These are phyloP conservation scores for Cyclotella atomus DNA, from an alignment of 108 stramenopile species.

Conservation along the genomic window DNA sequence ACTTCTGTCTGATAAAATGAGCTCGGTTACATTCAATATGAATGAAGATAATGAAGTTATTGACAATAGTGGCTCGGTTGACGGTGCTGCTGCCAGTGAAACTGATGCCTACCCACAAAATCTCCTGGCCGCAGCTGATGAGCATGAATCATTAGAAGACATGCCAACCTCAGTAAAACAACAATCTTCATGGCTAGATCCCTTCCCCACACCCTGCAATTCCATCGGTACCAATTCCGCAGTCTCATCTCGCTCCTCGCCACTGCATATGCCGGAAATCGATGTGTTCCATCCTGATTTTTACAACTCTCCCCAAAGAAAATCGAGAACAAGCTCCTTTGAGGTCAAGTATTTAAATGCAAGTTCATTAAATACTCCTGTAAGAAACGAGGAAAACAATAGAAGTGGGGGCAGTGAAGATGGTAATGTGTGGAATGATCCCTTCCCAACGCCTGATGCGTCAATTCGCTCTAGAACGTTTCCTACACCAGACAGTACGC, in stretches of 20 bases:
- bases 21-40: no score
- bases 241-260: not conserved
- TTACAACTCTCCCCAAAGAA: not conserved
- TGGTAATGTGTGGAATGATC: constrained; percentile 33
- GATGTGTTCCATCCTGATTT: not conserved
- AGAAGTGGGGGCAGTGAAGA: not conserved
- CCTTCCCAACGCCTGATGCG: constrained; percentile 46
- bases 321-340: not conserved
- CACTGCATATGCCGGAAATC: not conserved
- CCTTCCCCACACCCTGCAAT: constrained; percentile 13
- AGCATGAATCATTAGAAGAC: no score
- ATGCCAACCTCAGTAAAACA: no score
- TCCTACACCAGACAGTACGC: constrained; percentile 1
- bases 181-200: constrained; percentile 5
- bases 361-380: not conserved
- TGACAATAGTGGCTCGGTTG: no score
- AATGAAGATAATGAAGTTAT: no score
- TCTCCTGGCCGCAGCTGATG: no score
- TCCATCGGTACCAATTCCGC: constrained; percentile 1
- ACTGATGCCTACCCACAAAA: no score
- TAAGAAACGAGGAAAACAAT: no score
- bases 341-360: not conserved
- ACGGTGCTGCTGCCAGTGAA: no score
- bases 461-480: constrained; percentile 14
- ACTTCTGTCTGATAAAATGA: no score